Conservation (phyloP, 805 yeast species). For the Starmerella floricola region DNA sequence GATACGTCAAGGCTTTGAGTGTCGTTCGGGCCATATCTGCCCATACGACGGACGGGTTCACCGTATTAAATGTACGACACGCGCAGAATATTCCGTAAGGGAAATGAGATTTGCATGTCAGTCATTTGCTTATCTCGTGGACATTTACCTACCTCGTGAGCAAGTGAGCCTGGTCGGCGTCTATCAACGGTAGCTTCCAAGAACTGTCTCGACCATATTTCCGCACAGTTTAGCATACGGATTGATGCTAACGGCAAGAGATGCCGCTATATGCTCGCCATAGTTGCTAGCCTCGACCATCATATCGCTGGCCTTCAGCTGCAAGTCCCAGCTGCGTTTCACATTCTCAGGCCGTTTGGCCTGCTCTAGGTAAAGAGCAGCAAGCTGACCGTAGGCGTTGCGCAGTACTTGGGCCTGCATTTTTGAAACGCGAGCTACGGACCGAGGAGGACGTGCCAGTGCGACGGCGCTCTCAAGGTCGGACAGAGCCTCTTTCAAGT, state of each 20-base stretch:
- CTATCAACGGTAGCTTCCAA: neutral
- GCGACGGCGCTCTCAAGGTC: constrained; percentile 24
- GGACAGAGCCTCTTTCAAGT: constrained; percentile 8
- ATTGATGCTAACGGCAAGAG: constrained; percentile 24
- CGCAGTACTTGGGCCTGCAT: constrained; percentile 27
- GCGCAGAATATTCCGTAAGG: no score
- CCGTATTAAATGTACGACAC: no score
- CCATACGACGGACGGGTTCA: no score
- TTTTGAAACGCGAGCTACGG: constrained; percentile 16
- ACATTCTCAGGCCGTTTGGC: constrained; percentile 13
- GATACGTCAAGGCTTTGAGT: no score
- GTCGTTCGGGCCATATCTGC: no score
- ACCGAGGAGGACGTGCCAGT: constrained; percentile 22
- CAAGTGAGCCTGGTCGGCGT: no score
- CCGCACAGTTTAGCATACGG: constrained; percentile 31
- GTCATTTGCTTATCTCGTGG: no score
- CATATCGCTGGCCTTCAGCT: constrained; percentile 25
- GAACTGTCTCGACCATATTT: constrained; percentile 22
- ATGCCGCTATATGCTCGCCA: constrained; percentile 26
- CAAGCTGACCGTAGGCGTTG: constrained; percentile 27
- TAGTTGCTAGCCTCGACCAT: constrained; percentile 25
- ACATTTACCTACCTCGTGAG: no score
- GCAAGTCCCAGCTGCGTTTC: constrained; percentile 23
- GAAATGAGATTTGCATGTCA: no score
- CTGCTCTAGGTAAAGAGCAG: constrained; percentile 23